Conservation (phyloP, 2,329 filamentous ascomycete species). For the Madurella mycetomatis region DNA sequence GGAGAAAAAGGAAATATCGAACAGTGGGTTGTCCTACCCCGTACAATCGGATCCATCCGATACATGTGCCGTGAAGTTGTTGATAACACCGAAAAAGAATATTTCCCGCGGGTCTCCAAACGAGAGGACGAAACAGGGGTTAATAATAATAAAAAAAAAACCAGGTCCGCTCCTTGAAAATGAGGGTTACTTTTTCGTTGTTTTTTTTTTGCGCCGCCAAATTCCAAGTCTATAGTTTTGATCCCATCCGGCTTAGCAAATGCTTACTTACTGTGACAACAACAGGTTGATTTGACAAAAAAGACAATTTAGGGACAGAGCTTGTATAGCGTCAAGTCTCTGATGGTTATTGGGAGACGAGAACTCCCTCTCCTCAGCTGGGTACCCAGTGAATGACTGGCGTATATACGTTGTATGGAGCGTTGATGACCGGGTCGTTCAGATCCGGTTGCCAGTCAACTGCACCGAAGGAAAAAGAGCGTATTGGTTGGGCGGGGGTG, state of each 20-base stretch:
- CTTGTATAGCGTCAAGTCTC: neutral
- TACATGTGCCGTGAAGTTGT: neutral
- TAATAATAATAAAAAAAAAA: neutral
- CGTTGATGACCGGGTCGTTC: neutral
- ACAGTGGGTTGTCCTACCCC: constrained; percentile 1
- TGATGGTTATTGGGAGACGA: neutral
- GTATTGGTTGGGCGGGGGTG: constrained; percentile 45
- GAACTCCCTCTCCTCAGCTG: neutral
- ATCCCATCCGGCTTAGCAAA: constrained; percentile 6
- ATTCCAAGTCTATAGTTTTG: constrained; percentile 16
- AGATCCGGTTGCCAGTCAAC: constrained; percentile 24
- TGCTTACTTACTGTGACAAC: constrained; percentile 15
- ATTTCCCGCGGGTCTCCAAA: neutral
- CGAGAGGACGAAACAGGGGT: neutral
- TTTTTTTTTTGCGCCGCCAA: constrained; percentile 13
- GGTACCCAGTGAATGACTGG: neutral
- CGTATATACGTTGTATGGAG: neutral
- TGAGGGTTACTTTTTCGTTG: constrained; percentile 3
- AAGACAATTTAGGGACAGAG: constrained; percentile 2
- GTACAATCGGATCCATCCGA: neutral
- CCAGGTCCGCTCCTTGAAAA: neutral
- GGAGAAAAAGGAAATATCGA: neutral
- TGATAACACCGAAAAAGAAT: neutral
- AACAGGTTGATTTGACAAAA: neutral
- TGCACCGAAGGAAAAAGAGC: constrained; percentile 39